Base-by-base conservation (phyloP, 306 rosid species). In the Acacia melanoxylon region DNA sequence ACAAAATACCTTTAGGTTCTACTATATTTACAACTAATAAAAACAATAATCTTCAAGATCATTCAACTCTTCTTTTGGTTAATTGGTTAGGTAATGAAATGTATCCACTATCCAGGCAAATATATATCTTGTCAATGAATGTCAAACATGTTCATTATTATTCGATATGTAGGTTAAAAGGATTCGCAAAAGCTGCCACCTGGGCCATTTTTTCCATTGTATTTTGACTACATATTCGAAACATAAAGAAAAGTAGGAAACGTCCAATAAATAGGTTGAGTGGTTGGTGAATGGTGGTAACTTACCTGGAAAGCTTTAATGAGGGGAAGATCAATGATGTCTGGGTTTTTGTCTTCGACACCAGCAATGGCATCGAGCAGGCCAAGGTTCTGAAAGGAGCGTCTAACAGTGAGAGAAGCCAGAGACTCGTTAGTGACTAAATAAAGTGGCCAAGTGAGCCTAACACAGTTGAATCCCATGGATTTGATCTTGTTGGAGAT, bases 381-480 rank as follows among this genome's bases (percentile, higher is more conserved):
- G 3, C 93, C 93, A 27, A 91, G 93, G 12, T 70, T 88, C 80
- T 85, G 90, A 75, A 95, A 92, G 1, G 99, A 93, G 72, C 84
- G 73, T 31, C 99, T 84, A 8, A 95, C 99, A 3, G 98, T 81
- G 82, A 89, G 81, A 35, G 93, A 80, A 20, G 87, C 86, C 8
- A 93, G 86, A 4, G 98, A 86, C 3, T 89, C 90, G 63, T 93
- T 92, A 33, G 95, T 91, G 61, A 84, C 62, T 37, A 95, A 68
- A 59, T 78, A 78, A 29, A 86, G 81, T 0, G 99, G 99, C 98
- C 98, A 95, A 76, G 99, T 93, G 52, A 95, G 93, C 80, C 99
- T 90, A 7, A 93, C 99, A 77, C 99, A 95, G 87, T 95, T 95
- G 80, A 95, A 93, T 15, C 99, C 99, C 85, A 93, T 80, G n/a